Evolutionary conservation across 1,139 yeast species (phyloP), one percentile per base, ranked within the genome.

Genomic region (Diutina pseudorugosa): DNA sequence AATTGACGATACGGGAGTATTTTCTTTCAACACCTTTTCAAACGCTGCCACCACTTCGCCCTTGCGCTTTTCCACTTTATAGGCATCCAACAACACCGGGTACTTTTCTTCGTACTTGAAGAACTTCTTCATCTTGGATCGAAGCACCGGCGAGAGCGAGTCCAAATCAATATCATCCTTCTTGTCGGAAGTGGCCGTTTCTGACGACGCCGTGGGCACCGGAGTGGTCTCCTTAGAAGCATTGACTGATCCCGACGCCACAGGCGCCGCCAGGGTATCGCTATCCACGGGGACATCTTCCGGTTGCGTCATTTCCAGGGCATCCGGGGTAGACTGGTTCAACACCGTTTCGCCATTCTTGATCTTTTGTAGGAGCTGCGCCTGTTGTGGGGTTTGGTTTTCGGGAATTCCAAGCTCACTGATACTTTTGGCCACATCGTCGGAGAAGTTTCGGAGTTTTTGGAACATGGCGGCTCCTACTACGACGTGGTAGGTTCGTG

Each of bases 71-170:
- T 90, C 97, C 1, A 76, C 71, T 62, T 89, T 86, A 68, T 86
- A 91, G 0, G 98, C 97, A 51, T 85, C 85, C 51, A 89, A 74
- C 16, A 91, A 71, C 20, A 82, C 68, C 0, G 97, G 98, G 63
- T 90, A 91, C 62, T 88, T 88, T 54, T 85, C 86, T 65, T 93
- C 98, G 65, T 90, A 93, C 64, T 89, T 90, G 54, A 79, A 82
- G 63, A 88, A 88, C 69, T 88, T 90, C 56, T 78, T 77, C 66
- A 91, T 68, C 60, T 85, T 85, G 14, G 82, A 70, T 58, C 77
- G 76, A 30, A 86, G 65, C 9, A 75, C 76, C 5, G 75, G 74
- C 0, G 90, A 80, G 40, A 83, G 65, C 2, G 74, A 70, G 9
- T 69, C 68, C 42, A 69, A 58, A 52, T 72, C 70, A 11, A 73